These are phyloP conservation scores for Liriodendron chinense DNA, from an alignment of 164 flowering plant genomes.

Conservation along the genomic window DNA sequence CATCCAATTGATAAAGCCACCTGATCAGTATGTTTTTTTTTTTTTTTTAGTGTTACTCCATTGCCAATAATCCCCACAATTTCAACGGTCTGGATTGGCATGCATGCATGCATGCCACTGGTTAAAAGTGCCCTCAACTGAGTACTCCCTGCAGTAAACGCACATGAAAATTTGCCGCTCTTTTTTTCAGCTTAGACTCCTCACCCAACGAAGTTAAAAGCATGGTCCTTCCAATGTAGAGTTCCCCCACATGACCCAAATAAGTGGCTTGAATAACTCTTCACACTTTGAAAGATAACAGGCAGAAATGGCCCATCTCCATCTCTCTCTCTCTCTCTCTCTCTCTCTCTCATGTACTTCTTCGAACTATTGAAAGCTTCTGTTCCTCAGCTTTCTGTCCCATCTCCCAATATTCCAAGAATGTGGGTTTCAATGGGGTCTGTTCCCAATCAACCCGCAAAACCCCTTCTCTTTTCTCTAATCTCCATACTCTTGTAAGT, in stretches of 20 bases:
- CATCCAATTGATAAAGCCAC: neutral
- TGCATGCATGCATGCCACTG: neutral
- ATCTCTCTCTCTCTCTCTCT: constrained; percentile 20
- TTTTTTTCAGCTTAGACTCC: neutral
- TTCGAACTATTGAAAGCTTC: constrained; percentile 61
- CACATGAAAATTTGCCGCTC: too few species aligned
- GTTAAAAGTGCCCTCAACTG: too few species aligned
- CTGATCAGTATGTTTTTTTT: neutral
- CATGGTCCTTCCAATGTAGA: constrained; percentile 8
- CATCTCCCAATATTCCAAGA: constrained; percentile 63
- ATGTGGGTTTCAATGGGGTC: constrained; percentile 45
- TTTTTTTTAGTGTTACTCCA: neutral
- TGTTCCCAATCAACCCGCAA: constrained; percentile 46
- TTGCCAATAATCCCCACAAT: neutral
- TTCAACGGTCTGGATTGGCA: neutral
- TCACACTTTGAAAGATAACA: constrained; percentile 25
- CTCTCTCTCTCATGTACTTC: constrained; percentile 25
- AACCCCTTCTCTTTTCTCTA: constrained; percentile 17
- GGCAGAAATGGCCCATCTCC: neutral
- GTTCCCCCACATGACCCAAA: neutral
- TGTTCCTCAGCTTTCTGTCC: constrained; percentile 94
- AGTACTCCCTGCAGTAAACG: too few species aligned
- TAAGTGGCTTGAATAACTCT: constrained; percentile 25
- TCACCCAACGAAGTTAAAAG: constrained; percentile 8
- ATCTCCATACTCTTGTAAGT: constrained; percentile 17